Base-by-base conservation (phyloP, 139 green algal species). In the Zygnema circumcarinatum region DNA sequence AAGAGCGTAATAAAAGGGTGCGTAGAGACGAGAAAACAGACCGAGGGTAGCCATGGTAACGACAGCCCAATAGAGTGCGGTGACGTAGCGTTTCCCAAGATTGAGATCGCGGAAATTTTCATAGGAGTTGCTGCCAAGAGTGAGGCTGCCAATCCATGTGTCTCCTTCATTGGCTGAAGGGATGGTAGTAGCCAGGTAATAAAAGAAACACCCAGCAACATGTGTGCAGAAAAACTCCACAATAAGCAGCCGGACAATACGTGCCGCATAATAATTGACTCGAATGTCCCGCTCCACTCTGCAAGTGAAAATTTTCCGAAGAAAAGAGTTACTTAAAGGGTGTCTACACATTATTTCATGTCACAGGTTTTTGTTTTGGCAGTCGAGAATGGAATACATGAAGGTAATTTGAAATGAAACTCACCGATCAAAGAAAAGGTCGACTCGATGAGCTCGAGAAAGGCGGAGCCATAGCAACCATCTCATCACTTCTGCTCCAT, bases 81-180 rank as follows among this genome's bases (percentile, higher is more conserved):
- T 80, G 52, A 81, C 35, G 52, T 86, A 86, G 2, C 79, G 52
- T 67, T 25, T 32, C 25, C 54, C 54, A 29, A 84, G 29, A 0
- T 81, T 29, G 11, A 86, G 25, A 7, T 86, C 79, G 0, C 79
- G 79, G 79, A 86, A 86, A 21, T 42, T 78, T 25, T 35, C 79
- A n/a, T 86, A 86, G 1, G 79, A 86, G 22, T 69, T 69, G 79
- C 68, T 35, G 1, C 79, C 79, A 2, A 86, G 79, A 22, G 79
- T 86, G 52, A 86, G 79, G 52, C 53, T 81, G 31, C 81, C 81
- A 42, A 87, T 87, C 81, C 81, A 87, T 0, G 81, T 87, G 81
- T 83, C 25, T 39, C 36, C 67, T 40, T 81, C n/a, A 2, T 56
- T 54, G 11, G 32, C 35, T 0, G 62, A 31, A 16, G 81, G 81